These are phyloP conservation scores for Jacaranda mimosifolia DNA, from an alignment of 257 asterid genomes.

Conservation along the genomic window DNA sequence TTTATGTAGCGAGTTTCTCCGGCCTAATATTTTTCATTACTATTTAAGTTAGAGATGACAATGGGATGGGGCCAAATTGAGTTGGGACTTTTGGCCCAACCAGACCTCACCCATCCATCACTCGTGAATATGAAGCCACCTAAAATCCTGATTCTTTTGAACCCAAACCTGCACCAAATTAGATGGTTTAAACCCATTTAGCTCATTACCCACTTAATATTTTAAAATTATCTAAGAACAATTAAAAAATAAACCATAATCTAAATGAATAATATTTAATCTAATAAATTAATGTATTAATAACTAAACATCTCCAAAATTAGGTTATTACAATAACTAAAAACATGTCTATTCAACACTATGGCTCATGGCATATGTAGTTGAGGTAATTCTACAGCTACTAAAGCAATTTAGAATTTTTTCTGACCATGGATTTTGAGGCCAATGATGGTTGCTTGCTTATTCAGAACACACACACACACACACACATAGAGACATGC, in stretches of 20 bases:
- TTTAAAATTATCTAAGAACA: too few relatives aligned
- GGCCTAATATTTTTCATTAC: neutral
- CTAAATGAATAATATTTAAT: too few relatives aligned
- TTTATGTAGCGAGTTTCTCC: neutral
- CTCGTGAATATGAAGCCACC: neutral
- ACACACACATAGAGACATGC: too few relatives aligned
- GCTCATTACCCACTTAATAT: too few relatives aligned
- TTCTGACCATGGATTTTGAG: neutral
- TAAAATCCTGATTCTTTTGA: neutral
- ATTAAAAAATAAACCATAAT: too few relatives aligned
- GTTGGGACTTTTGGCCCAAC: neutral
- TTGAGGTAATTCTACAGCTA: neutral
- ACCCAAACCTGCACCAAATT: too few relatives aligned
- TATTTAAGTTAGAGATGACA: neutral
- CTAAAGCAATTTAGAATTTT: neutral
- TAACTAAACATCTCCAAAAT: too few relatives aligned
- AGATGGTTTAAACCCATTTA: too few relatives aligned
- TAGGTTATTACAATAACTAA: too few relatives aligned
- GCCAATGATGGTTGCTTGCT: neutral
- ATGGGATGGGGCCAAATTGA: neutral
- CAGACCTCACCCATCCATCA: neutral
- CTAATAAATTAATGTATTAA: too few relatives aligned
- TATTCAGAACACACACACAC: neutral
- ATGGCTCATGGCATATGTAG: neutral
- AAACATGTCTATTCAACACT: too few relatives aligned